Base-by-base conservation (phyloP, 192 early-diverging fungal species). In the Linnemannia schmuckeri region DNA sequence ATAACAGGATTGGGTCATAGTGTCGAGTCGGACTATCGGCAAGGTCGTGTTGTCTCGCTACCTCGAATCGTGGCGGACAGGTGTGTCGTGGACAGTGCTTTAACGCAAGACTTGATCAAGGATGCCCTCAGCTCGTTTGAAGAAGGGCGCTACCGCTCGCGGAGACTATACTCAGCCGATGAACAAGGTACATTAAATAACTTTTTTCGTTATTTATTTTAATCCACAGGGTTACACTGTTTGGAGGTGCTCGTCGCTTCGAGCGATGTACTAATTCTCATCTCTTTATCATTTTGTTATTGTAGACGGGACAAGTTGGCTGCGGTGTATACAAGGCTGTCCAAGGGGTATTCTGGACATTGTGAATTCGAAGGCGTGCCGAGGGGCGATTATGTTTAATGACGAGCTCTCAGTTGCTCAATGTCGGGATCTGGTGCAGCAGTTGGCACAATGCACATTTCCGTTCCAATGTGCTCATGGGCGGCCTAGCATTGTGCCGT, bases 371-470 rank as follows among this genome's bases (percentile, higher is more conserved):
- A 96, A 95, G 75, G 94, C 95, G 15, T 96, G 95, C 83, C 87
- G 94, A 73, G 87, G 84, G 82, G 94, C 96, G 17, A 94, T 96
- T 35, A 96, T 93, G 93, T 96, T 96, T 85, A 95, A 95, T 54
- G 94, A 95, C 57, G 75, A 72, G 27, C 87, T 96, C 4, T 82
- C 89, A 0, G 18, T 78, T 12, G 71, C 78, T 5, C 82, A 91
- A 54, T 96, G 95, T 87, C 63, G 82, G 70, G 44, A 75, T 18
- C 71, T 96, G n/a, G 86, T 96, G 4, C 17, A 82, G 9, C 80
- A 89, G 44, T 72, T 96, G 27, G 76, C 92, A 2, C 61, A 78
- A 3, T 95, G 94, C 72, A 77, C 68, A 35, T 93, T 90, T 75
- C 93, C 94, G n/a, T 94, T 94, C 73, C 94, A 93, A 69, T 94